Conservation (phyloP, 345 rosid genomes). For the Schrenkiella parvula region DNA sequence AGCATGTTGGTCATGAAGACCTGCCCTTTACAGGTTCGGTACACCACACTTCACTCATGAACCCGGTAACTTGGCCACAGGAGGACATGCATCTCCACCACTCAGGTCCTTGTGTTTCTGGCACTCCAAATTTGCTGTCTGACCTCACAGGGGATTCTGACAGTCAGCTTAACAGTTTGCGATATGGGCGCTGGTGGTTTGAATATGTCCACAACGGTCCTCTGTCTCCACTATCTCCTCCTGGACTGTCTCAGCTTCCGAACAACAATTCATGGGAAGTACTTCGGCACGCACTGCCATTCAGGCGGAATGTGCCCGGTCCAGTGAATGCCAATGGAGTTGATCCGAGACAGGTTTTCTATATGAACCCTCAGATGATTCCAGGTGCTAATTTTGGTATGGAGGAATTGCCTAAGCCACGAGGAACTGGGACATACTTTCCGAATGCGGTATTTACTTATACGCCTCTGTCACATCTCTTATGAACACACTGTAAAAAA, state of each 20-base stretch:
- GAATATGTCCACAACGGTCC: slow-evolving; percentile 41
- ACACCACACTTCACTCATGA: slow-evolving; percentile 25
- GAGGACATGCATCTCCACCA: slow-evolving; percentile 43
- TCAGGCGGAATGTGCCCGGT: slow-evolving; percentile 36
- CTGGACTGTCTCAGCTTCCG: slow-evolving; percentile 42
- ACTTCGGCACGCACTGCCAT: slow-evolving; percentile 41
- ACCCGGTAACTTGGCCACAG: slow-evolving; percentile 36
- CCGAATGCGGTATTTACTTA: slow-evolving; percentile 54
- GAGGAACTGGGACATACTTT: slow-evolving; percentile 89
- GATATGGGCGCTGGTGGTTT: slow-evolving; percentile 42
- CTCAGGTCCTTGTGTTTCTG: slow-evolving; percentile 29
- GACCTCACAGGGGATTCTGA: slow-evolving; percentile 68
- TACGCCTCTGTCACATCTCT: slow-evolving; percentile 12
- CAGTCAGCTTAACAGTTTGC: slow-evolving; percentile 44
- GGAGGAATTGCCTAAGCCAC: slow-evolving; percentile 65
- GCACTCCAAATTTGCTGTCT: slow-evolving; percentile 39
- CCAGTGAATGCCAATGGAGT: slow-evolving; percentile 48
- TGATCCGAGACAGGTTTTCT: slow-evolving; percentile 42
- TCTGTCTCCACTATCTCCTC: slow-evolving; percentile 43
- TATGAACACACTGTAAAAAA: neutral
- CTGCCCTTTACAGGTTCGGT: slow-evolving; percentile 38
- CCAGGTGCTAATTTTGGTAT: slow-evolving; percentile 47
- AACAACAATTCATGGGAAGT: slow-evolving; percentile 62
- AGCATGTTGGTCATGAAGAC: slow-evolving; percentile 31
- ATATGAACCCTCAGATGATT: slow-evolving; percentile 43